Conservation (phyloP, 2,329 filamentous ascomycete species). For the Fusarium marasasianum region DNA sequence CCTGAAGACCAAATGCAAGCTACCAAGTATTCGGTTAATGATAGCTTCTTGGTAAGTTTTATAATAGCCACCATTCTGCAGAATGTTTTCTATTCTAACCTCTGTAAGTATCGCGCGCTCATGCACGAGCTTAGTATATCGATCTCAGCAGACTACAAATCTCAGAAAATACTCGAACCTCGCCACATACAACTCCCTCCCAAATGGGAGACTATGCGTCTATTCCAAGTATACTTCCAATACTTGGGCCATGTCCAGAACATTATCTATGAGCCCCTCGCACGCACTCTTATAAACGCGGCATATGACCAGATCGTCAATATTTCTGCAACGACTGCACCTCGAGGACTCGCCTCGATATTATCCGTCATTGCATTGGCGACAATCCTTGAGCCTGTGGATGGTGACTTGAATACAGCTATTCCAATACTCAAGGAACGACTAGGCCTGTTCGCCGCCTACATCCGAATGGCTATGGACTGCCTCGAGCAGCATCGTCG, state of each 20-base stretch:
- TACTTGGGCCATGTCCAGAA: background rate
- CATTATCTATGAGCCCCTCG: background rate
- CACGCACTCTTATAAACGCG: background rate
- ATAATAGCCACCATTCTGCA: accelerated
- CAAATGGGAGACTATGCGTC: background rate
- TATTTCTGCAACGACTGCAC: background rate
- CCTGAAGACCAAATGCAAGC: background rate
- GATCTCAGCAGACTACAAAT: background rate
- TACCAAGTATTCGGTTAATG: background rate
- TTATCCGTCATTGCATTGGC: background rate
- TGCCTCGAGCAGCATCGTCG: background rate
- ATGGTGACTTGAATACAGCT: background rate
- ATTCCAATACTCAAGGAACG: background rate
- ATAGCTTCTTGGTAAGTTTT: background rate
- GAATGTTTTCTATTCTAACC: accelerated
- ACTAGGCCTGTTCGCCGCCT: accelerated
- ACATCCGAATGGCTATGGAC: background rate
- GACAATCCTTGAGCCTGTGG: background rate
- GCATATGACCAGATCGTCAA: background rate
- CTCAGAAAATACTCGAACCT: background rate
- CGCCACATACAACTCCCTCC: background rate
- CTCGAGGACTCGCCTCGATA: background rate
- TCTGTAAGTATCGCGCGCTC: background rate
- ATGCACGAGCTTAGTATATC: background rate
- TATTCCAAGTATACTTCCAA: background rate